phyloP scores from a whole-genome alignment of 2,329 filamentous ascomycete species.

The Ceratocystiopsis brevicomis region DNA sequence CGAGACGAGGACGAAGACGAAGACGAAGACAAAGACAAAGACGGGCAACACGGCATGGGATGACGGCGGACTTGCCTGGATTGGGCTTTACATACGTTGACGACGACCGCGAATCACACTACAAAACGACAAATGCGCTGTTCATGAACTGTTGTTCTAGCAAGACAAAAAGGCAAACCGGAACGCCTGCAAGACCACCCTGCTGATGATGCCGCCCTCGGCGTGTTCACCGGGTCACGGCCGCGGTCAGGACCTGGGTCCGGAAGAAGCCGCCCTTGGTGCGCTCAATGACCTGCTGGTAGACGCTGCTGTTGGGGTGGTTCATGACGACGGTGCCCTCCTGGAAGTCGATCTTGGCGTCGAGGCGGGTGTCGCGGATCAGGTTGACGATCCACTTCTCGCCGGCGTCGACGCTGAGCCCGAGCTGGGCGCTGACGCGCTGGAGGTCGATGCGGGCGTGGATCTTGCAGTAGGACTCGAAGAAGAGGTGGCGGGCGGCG shows the following conservation, averaged over 20 bases:
- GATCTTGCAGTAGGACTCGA: slow-evolving; percentile 99
- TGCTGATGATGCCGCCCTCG: too few relatives aligned
- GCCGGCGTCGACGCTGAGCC: slow-evolving; percentile 80
- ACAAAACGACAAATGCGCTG: background rate
- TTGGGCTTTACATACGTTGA: too few relatives aligned
- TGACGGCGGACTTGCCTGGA: too few relatives aligned
- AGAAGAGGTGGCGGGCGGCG: slow-evolving; percentile 86
- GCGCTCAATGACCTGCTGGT: slow-evolving; percentile 97
- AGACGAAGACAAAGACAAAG: background rate
- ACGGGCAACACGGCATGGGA: background rate
- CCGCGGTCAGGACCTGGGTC: slow-evolving; percentile 77
- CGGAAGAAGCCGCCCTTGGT: slow-evolving; percentile 98
- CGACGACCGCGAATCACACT: too few relatives aligned
- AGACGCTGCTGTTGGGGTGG: slow-evolving; percentile 93
- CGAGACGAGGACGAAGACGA: background rate
- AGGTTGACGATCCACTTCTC: slow-evolving; percentile 99
- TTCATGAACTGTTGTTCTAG: too few relatives aligned
- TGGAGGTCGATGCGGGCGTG: slow-evolving; percentile 97
- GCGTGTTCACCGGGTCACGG: slow-evolving; percentile 24
- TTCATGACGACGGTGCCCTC: slow-evolving; percentile 98
- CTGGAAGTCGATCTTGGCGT: slow-evolving; percentile 99
- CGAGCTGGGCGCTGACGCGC: slow-evolving; percentile 81
- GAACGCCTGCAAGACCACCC: too few relatives aligned
- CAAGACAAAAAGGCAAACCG: too few relatives aligned
- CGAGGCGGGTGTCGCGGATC: slow-evolving; percentile 89